A percentile compares a stretch with the other conserved stretches of the same genome.
Evolutionary conservation across 2,329 filamentous ascomycete species (phyloP).

Genomic region (Colletotrichum sp.): DNA sequence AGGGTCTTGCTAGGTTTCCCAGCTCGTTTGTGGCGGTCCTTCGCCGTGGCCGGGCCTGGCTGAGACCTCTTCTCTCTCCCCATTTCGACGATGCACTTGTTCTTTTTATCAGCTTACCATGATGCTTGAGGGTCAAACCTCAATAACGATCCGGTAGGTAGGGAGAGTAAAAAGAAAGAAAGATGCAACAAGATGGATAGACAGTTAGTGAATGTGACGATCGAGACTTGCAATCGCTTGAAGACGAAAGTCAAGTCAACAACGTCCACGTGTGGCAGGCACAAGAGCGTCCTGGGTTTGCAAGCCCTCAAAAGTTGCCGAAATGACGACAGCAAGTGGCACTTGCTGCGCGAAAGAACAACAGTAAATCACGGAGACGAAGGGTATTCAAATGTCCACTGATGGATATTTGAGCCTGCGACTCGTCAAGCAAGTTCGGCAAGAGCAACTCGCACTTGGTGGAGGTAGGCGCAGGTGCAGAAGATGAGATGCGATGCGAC

Average conservation of each 20-base stretch:
- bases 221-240: background rate
- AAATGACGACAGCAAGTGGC: conserved; percentile 7
- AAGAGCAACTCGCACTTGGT: conserved; percentile 8
- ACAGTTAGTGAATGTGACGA: conserved; percentile 7
- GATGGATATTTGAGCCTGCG: conserved; percentile 2
- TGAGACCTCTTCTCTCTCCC: conserved; percentile 23
- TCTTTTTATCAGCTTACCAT: conserved; percentile 19
- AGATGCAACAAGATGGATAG: background rate
- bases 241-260: conserved; percentile 2
- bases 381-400: background rate
- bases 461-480: background rate
- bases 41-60: conserved; percentile 17
- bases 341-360: conserved; percentile 6
- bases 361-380: conserved; percentile 9
- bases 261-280: background rate
- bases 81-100: conserved; percentile 11
- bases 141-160: background rate
- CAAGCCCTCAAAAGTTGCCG: background rate
- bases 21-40: conserved; percentile 19
- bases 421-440: conserved; percentile 6
- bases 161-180: background rate
- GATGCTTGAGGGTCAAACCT: background rate
- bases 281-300: background rate
- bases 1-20: conserved; percentile 11
- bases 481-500: background rate